Evolutionary conservation across 2,329 filamentous ascomycete species (phyloP), one percentile per base, ranked within the genome.

Genomic region (Amauroascus verrucosus): DNA sequence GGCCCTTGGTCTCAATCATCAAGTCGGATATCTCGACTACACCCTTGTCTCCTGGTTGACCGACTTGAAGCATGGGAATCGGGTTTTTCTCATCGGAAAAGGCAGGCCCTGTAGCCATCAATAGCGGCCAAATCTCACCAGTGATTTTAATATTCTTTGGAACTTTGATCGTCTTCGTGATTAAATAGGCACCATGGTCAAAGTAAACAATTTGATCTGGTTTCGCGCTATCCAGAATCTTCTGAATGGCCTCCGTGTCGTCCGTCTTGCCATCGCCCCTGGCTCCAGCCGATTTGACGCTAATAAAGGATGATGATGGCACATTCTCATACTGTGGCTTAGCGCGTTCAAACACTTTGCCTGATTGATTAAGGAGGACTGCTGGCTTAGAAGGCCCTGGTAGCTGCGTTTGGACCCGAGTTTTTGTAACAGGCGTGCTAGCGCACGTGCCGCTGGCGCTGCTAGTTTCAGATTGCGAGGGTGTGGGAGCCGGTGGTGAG

Each of bases 101-200:
- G 58, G 78, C 77, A 32, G 72, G 65, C 51, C 90, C 90, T 48
- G 83, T 80, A 24, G 88, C 90, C 77, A 96, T 85, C 67, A 97
- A 85, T 57, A 95, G 73, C 2, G 91, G 85, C 87, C 88, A 95
- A 65, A 94, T 83, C 71, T 96, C 89, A 62, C 91, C 91, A 6
- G 86, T 87, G 65, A 97, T 90, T 72, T 84, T 86, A 73, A 91
- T 82, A 64, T 88, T 80, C 74, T 85, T 85, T 55, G 80, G 80
- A 1, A 84, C 72, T 51, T 73, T 75, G 64, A 84, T 69, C 4
- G 81, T 84, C 56, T 77, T 72, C 22, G 74, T 79, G 64, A 84
- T 73, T 32, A 82, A 63, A 64, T 84, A 84, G 22, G 78, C 76
- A 54, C 81, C 81, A 60, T 83, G 79, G 59, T 83, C 80, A 61